phyloP scores from a whole-genome alignment of 164 flowering plant genomes.

The Vitis labrusca region DNA sequence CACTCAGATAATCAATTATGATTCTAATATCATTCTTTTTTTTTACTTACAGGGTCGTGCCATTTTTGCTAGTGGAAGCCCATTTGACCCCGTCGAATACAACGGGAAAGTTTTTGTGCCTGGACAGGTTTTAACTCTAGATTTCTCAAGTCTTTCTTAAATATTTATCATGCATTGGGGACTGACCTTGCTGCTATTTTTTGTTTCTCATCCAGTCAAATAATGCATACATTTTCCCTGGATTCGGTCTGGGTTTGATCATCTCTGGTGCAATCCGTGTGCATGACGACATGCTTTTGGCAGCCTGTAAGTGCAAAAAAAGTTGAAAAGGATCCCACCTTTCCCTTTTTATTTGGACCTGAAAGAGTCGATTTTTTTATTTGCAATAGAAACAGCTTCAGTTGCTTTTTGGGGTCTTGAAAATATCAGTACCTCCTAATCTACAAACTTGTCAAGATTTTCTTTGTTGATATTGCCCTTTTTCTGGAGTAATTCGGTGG shows the following conservation, averaged over 20 bases:
- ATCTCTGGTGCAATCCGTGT: slow-evolving; percentile 72
- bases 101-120: slow-evolving; percentile 46
- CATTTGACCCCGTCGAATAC: slow-evolving; percentile 49
- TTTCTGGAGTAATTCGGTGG: too few relatives aligned
- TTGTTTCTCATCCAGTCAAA: slow-evolving; percentile 40
- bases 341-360: too few relatives aligned
- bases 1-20: background rate
- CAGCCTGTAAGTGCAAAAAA: slow-evolving; percentile 53
- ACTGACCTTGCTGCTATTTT: background rate
- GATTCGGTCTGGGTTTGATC: slow-evolving; percentile 60
- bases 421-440: too few relatives aligned
- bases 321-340: too few relatives aligned
- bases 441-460: too few relatives aligned
- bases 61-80: slow-evolving; percentile 66
- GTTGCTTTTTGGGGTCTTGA: too few relatives aligned
- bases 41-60: slow-evolving; percentile 47
- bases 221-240: slow-evolving; percentile 72
- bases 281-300: slow-evolving; percentile 68
- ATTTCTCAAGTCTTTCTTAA: background rate
- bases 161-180: background rate
- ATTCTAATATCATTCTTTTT: background rate
- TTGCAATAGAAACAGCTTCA: too few relatives aligned
- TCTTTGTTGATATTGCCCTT: too few relatives aligned
- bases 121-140: slow-evolving; percentile 42
- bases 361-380: too few relatives aligned